A percentile compares a stretch with the other conserved stretches of the same genome.
phyloP scores from a whole-genome alignment of 1,284 basidiomycete genomes.

The Trichosporon inkin region DNA sequence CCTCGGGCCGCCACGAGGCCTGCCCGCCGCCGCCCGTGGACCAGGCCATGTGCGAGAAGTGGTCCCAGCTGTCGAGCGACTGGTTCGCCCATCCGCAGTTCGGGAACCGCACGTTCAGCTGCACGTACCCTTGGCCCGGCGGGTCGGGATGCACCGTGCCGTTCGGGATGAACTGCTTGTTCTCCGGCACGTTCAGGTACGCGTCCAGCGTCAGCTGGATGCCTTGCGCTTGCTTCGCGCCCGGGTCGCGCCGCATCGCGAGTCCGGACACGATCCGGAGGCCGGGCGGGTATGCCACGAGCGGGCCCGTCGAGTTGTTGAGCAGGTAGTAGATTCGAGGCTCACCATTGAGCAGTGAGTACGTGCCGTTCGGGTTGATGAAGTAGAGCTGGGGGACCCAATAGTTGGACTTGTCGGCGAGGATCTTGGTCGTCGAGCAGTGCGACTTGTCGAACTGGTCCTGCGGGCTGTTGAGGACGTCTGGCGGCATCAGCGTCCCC shows the following conservation, averaged over 20 bases:
- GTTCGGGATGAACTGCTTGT: conserved; percentile 34
- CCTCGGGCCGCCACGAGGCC: neutral
- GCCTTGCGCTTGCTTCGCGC: conserved; percentile 10
- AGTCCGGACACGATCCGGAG: conserved; percentile 43
- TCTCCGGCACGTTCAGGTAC: conserved; percentile 3
- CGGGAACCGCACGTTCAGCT: conserved; percentile 37
- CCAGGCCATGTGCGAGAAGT: conserved; percentile 49
- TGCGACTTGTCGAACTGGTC: conserved; percentile 24
- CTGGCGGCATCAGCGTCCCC: conserved; percentile 9
- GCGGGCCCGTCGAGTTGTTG: conserved; percentile 22
- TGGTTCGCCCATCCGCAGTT: conserved; percentile 39
- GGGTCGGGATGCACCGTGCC: conserved; percentile 23
- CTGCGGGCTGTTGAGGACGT: conserved; percentile 23
- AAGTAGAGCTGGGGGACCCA: conserved; percentile 27
- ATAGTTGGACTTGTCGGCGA: conserved; percentile 46
- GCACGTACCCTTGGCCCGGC: conserved; percentile 25
- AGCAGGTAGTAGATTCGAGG: conserved; percentile 3
- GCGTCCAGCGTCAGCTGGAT: neutral
- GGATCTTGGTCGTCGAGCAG: conserved; percentile 32
- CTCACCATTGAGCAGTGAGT: neutral
- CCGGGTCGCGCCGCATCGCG: conserved; percentile 25
- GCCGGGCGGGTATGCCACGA: conserved; percentile 44
- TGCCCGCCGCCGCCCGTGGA: conserved; percentile 14
- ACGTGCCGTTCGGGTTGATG: conserved; percentile 21
- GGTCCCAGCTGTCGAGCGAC: conserved; percentile 34